Evolutionary conservation across 371 early-diverging fungal species (phyloP).

Genomic region (Apophysomyces sp.): DNA sequence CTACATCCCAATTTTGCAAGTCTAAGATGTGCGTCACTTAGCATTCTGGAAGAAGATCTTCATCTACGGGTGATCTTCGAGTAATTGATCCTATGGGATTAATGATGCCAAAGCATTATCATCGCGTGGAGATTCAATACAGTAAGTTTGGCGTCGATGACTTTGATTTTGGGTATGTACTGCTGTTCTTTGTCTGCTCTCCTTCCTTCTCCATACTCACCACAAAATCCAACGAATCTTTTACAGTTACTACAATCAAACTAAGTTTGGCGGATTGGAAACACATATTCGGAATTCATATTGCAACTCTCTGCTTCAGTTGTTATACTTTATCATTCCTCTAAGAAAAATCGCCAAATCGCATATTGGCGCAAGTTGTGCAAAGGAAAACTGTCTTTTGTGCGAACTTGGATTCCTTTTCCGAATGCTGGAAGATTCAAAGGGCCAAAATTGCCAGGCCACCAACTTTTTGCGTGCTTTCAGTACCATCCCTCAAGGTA

Average conservation of each 20-base stretch:
- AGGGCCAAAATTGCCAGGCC: conserved; percentile 94
- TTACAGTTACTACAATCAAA: conserved; percentile 79
- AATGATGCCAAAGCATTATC: conserved; percentile 68
- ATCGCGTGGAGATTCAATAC: conserved; percentile 82
- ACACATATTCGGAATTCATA: conserved; percentile 89
- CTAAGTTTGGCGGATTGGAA: conserved; percentile 85
- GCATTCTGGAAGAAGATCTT: conserved; percentile 35
- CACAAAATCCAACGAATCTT: neutral
- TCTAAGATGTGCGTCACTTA: neutral
- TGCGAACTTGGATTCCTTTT: conserved; percentile 94
- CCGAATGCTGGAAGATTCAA: conserved; percentile 85
- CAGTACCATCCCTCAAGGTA: conserved; percentile 81
- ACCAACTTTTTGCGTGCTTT: conserved; percentile 86
- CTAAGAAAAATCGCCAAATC: conserved; percentile 68
- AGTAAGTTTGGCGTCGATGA: conserved; percentile 94
- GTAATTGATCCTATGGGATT: conserved; percentile 35
- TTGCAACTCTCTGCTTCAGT: conserved; percentile 86
- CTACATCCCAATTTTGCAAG: neutral
- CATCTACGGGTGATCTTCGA: conserved; percentile 35
- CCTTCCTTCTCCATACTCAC: neutral
- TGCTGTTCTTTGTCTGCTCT: neutral
- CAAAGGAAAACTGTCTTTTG: conserved; percentile 74
- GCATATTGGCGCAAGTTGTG: conserved; percentile 73
- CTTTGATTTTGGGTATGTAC: conserved; percentile 86
- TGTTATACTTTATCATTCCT: conserved; percentile 70